Evolutionary conservation across 2,329 filamentous ascomycete genomes (phyloP), one percentile per base, ranked within the genome.

Genomic region (Pseudopyricularia cyperi): DNA sequence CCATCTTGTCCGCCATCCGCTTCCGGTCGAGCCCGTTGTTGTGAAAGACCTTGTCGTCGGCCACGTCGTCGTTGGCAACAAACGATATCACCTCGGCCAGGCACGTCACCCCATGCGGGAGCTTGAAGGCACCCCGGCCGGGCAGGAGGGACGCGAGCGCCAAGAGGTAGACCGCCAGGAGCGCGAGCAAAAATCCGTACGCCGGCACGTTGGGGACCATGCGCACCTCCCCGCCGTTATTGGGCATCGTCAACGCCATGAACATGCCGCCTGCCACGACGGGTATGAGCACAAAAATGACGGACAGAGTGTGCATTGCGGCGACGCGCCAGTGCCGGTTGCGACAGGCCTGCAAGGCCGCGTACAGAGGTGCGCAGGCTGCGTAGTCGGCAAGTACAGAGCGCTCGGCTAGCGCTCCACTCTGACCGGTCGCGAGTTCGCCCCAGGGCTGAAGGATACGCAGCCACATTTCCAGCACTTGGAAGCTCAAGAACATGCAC

Each of bases 31-130:
- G 39, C 17, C 24, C 24, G 11, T 44, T 44, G 11, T 44, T 22
- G 28, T 74, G 72, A 63, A 96, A 91, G 0, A 85, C 78, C 9
- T 81, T 74, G 61, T 95, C 89, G 5, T 77, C 72, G 2, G 87
- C 71, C 17, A 94, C 71, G 24, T 84, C 83, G 44, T 82, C 83
- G 58, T 83, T 82, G 54, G 87, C 81, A 42, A 91, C 72, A 63
- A 91, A 90, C 61, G 81, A 84, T 58, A 94, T 76, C 22, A 90
- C 73, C 63, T 90, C 88, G 1, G 86, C 85, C 17, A 94, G 73
- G 47, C 78, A 87, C 55, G 75, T 78, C 39, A 87, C 81, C 5
- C 75, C 74, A 62, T 94, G 89, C 0, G 89, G 88, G 1, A 95
- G 75, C 42, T 82, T 71, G 57, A 82, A 79, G 37, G 74, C 71